phyloP scores from a whole-genome alignment of 495 filamentous ascomycete genomes.

The Massariosphaeria phaeospora region DNA sequence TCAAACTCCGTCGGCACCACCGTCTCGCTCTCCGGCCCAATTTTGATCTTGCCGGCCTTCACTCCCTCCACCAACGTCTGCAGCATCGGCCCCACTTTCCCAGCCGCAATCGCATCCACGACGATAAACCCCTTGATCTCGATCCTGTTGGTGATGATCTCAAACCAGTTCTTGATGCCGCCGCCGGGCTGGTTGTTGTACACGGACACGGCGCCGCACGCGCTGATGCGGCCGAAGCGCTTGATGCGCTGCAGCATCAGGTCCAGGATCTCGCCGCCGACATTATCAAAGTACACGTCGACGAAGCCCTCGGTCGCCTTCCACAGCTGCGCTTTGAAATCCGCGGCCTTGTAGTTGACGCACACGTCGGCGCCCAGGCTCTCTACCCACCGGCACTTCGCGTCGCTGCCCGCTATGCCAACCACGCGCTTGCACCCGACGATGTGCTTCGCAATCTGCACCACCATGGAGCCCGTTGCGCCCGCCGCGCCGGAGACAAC shows the following conservation, averaged over 20 bases:
- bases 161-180: constrained; percentile 49
- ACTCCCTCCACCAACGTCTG: constrained; percentile 45
- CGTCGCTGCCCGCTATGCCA: constrained; percentile 61
- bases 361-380: constrained; percentile 61
- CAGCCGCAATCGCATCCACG: constrained; percentile 42
- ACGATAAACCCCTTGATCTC: constrained; percentile 61
- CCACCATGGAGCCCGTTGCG: constrained; percentile 46
- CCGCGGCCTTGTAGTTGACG: constrained; percentile 59
- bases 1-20: constrained; percentile 40
- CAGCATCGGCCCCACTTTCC: constrained; percentile 30
- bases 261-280: constrained; percentile 64
- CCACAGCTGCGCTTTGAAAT: constrained; percentile 54
- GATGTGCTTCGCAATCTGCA: constrained; percentile 53
- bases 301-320: constrained; percentile 59
- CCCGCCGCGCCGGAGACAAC: constrained; percentile 51
- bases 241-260: constrained; percentile 54
- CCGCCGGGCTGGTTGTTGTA: constrained; percentile 44
- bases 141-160: constrained; percentile 49
- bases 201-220: constrained; percentile 53
- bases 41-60: constrained; percentile 42
- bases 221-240: constrained; percentile 53
- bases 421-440: constrained; percentile 52
- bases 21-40: constrained; percentile 36
- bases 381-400: constrained; percentile 60
- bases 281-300: constrained; percentile 68